Base-by-base conservation (phyloP, 371 early-diverging fungal species). In the Mucor circinelloides region DNA sequence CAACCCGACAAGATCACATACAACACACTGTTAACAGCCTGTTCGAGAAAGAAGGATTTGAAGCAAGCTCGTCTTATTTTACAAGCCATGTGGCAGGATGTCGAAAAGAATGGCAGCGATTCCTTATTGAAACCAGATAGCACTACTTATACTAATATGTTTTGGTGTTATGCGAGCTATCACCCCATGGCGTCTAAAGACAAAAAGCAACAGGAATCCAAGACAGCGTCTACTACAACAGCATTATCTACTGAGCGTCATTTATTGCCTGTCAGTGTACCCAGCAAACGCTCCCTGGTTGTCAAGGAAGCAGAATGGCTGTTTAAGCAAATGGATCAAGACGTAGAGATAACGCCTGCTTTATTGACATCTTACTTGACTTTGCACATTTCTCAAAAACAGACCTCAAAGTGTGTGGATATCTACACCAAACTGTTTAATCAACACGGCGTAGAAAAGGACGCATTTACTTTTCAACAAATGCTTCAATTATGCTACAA, bases 21-120 rank as follows among this genome's bases (percentile, higher is more conserved):
- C 85, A 94, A 93, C 72, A 91, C 92, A 0, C 67, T 97, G 21
- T 62, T 97, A 21, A 84, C 81, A 60, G 94, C 92, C 0, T 92
- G 92, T 74, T 86, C 92, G n/a, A 76, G 86, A 60, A 85, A 87
- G 21, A 85, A 77, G 58, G 86, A 93, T 58, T 75, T 93, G 13
- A 63, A 74, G 6, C 75, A 85, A 38, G 94, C 92, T 10, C 77
- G 92, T 9, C 68, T 79, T 34, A 79, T 93, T 25, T 86, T 90
- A 38, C 78, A 79, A 58, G 70, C 77, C 46, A 86, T 93, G 78
- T 76, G 89, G 75, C 69, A 70, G 71, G 80, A 76, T 54, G 36
- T 63, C 0, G 58, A 70, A 27, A 34, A 59, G 23, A 68, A 75
- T 23, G 73, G 65, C 7, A 27, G 25, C 1, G 36, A 44, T 6